phyloP scores from a whole-genome alignment of 2,329 filamentous ascomycete species.

The Aspergillus arachidicola region DNA sequence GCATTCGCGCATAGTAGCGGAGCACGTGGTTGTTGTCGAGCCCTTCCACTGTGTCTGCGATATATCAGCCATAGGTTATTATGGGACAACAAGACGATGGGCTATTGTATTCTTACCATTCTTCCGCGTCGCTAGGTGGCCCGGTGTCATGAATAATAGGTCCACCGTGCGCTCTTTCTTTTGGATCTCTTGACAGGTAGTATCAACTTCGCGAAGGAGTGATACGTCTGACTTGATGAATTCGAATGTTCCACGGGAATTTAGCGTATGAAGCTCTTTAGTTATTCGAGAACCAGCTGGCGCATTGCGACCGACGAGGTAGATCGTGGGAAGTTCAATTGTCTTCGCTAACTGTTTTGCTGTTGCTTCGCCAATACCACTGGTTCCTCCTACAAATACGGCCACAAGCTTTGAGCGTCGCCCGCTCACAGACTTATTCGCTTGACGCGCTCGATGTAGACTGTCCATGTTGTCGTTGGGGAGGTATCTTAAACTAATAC shows the following conservation, averaged over 20 bases:
- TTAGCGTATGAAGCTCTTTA: conserved; percentile 46
- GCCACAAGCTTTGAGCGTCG: conserved; percentile 33
- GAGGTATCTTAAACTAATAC: neutral
- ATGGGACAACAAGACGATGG: neutral
- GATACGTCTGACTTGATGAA: conserved; percentile 49
- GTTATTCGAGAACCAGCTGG: conserved; percentile 47
- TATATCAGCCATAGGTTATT: neutral
- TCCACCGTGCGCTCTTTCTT: conserved; percentile 31
- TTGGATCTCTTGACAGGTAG: conserved; percentile 50
- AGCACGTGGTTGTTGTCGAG: conserved; percentile 33
- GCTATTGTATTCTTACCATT: conserved; percentile 14
- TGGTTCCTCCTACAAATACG: conserved; percentile 56
- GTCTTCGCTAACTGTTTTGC: conserved; percentile 49
- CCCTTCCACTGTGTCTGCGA: conserved; percentile 34
- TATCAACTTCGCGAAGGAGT: conserved; percentile 55
- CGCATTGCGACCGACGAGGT: conserved; percentile 50
- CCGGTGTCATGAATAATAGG: conserved; percentile 33
- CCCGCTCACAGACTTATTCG: neutral
- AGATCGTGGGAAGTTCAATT: conserved; percentile 42
- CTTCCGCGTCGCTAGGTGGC: conserved; percentile 11
- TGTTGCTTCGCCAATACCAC: conserved; percentile 53
- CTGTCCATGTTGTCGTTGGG: neutral
- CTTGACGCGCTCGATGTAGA: neutral
- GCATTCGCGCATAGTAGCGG: conserved; percentile 38
- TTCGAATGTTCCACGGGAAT: conserved; percentile 31